Evolutionary conservation across 2,329 filamentous ascomycete genomes (phyloP).

Genomic region (Metarhizium brunneum): DNA sequence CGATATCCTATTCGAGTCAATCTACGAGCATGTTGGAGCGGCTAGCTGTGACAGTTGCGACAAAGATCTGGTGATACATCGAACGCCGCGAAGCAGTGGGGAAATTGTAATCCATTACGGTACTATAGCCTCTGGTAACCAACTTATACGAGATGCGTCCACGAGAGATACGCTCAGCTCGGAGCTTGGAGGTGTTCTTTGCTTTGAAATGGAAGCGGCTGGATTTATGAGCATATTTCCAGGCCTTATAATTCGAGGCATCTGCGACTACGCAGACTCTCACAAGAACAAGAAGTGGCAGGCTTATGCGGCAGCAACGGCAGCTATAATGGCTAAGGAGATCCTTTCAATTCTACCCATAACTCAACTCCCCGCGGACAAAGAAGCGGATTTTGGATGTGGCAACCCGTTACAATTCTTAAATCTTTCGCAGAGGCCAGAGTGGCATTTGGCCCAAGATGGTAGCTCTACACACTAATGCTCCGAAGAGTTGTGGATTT

Average conservation of each 20-base stretch:
- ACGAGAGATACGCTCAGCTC: slow-evolving; percentile 19
- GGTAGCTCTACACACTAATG: not conserved
- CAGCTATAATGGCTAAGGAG: slow-evolving; percentile 21
- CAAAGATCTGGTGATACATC: not conserved
- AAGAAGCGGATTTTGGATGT: not conserved
- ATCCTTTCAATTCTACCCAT: slow-evolving; percentile 4
- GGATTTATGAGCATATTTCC: slow-evolving; percentile 16
- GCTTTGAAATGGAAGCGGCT: slow-evolving; percentile 18
- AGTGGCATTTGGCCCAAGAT: not conserved
- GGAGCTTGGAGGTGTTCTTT: slow-evolving; percentile 9
- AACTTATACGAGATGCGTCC: slow-evolving; percentile 25
- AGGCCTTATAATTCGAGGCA: slow-evolving; percentile 28
- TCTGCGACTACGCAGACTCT: slow-evolving; percentile 30
- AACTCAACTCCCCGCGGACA: not conserved
- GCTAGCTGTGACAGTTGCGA: not conserved
- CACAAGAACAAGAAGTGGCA: slow-evolving; percentile 30
- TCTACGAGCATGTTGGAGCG: not conserved
- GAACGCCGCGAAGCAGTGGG: not conserved
- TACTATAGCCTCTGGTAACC: slow-evolving; percentile 22
- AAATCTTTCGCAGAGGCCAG: not conserved
- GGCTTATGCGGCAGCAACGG: slow-evolving; percentile 22
- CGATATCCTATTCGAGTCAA: not conserved
- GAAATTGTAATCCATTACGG: slow-evolving; percentile 11
- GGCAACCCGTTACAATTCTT: not conserved
- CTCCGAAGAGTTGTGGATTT: not conserved